Base-by-base conservation (phyloP, 1,284 basidiomycete genomes). In the Apiotrichum porosum region DNA sequence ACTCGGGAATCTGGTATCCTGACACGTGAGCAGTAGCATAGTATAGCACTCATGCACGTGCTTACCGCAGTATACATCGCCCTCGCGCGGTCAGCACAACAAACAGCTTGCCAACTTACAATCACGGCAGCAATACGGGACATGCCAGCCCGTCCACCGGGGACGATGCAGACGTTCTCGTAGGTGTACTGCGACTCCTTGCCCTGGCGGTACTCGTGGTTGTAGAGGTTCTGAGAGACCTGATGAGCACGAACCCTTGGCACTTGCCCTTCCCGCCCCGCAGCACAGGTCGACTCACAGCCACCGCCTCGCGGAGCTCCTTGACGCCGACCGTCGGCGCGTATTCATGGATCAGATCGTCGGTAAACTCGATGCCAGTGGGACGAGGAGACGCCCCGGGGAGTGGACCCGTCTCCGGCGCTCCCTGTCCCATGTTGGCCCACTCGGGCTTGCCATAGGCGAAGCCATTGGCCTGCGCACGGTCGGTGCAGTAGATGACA, bases 311-410 rank as follows among this genome's bases (percentile, higher is more conserved):
- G 5, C 53, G 62, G 13, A 75, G 60, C 52, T 59, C 85, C 77
- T 86, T 90, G 38, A 92, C 84, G 43, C 92, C 92, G 1, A 89
- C 88, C 2, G 91, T 94, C 0, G 93, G 91, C 1, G 88, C 92
- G 63, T 95, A 95, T 72, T 94, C 89, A 62, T 92, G 78, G 33
- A 88, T 85, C 66, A 88, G 86, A 19, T 81, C 65, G 41, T 85
- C 65, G 26, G 78, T 72, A 48, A 94, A 79, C 40, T 76, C 71
- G 45, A 78, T 72, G 6, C 76, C 75, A 4, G 78, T 77, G 1
- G 85, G 84, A 32, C 88, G 82, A 19, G 79, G 71, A 0, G 82
- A 79, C 2, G 84, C 86, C 41, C 82, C 80, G 2, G 87, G 87
- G 51, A 97, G 83, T 10, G 82, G 81, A 0, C 90, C 91, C 19